Percentiles rank a stretch among this genome's conserved stretches.
phyloP scores from a whole-genome alignment of 805 yeast species.

The Jamesozyma rosinii region DNA sequence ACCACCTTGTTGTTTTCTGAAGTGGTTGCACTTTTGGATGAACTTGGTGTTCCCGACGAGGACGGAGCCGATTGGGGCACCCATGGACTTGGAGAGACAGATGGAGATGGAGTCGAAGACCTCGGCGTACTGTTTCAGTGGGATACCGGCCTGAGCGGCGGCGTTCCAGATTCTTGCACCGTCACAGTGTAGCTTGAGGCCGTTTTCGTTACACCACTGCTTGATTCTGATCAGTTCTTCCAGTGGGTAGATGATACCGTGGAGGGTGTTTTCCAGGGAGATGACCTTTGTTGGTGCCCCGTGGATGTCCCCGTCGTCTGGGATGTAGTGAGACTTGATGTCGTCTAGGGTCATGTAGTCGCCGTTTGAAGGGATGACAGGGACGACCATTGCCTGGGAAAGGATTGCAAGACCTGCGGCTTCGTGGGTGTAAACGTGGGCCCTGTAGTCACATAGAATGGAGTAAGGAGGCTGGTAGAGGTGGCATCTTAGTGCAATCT shows the following conservation, averaged over 20 bases:
- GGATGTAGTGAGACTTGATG: constrained; percentile 47
- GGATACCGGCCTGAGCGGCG: constrained; percentile 52
- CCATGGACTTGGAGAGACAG: constrained; percentile 81
- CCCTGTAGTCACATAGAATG: constrained; percentile 76
- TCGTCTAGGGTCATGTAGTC: constrained; percentile 72
- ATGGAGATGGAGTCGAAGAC: constrained; percentile 83
- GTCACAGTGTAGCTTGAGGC: constrained; percentile 67
- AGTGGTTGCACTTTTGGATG: constrained; percentile 67
- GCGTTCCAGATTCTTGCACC: constrained; percentile 97
- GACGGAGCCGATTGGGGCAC: constrained; percentile 89
- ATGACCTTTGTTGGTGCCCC: constrained; percentile 80
- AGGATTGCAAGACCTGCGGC: constrained; percentile 87
- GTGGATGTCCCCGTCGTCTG: constrained; percentile 78
- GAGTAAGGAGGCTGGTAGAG: constrained; percentile 66
- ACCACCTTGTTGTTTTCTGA: constrained; percentile 88
- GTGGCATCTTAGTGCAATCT: constrained; percentile 70
- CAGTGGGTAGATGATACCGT: constrained; percentile 71
- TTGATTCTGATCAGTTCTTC: constrained; percentile 69
- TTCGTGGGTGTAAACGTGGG: constrained; percentile 76
- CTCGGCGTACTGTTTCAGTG: constrained; percentile 60
- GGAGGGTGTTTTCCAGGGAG: constrained; percentile 80
- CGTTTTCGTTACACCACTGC: constrained; percentile 53
- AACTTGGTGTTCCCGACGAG: constrained; percentile 57
- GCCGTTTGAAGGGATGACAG: constrained; percentile 73
- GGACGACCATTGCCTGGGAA: constrained; percentile 85